Evolutionary conservation across 169 alveolate species (phyloP), one percentile per base, ranked within the genome.

Genomic region (Plasmodium malariae): DNA sequence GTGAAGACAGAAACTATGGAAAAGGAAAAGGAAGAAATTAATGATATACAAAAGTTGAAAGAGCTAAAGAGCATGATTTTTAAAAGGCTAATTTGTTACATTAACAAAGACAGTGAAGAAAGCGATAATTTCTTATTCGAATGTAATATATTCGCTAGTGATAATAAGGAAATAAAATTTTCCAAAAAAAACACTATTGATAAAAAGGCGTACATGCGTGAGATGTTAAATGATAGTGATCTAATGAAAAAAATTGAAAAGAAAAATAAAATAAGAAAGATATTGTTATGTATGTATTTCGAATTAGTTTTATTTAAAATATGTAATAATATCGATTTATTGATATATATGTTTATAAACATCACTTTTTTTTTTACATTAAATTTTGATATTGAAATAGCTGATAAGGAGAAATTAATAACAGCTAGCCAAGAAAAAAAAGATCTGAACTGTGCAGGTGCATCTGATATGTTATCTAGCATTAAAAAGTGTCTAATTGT

Each of bases 331-430:
- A 68, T 37, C 32, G 71, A 80, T 24, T 32, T 80, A 14, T 43
- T 80, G 0, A 21, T 70, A 36, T 80, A 80, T 26, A 80, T 80
- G 91, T 80, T 80, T 59, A 49, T 80, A 69, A 80, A 80, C 30
- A 65, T 80, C n/a, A 63, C 91, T 19, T 80, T 48, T 68, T 80
- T 65, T 60, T 80, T 49, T 19, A 30, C 73, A 3, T 34, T 80
- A 32, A 63, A 34, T 17, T 24, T 80, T n/a, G 78, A 80, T 37
- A 11, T 30, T 12, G 24, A 51, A 21, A 40, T 65, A 3, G 19
- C 17, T 4, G 60, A 59, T 4, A 62, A 30, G 11, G 68, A 78
- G 9, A 74, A 30, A 74, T 36, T 24, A 59, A 45, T 45, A 2
- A 3, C 57, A 1, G 12, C 12, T 48, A 63, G 34, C 14, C 28